A percentile compares a stretch with the other conserved stretches of the same genome.
phyloP scores from a whole-genome alignment of 805 yeast genomes.

The Cyberlindnera maclurae region DNA sequence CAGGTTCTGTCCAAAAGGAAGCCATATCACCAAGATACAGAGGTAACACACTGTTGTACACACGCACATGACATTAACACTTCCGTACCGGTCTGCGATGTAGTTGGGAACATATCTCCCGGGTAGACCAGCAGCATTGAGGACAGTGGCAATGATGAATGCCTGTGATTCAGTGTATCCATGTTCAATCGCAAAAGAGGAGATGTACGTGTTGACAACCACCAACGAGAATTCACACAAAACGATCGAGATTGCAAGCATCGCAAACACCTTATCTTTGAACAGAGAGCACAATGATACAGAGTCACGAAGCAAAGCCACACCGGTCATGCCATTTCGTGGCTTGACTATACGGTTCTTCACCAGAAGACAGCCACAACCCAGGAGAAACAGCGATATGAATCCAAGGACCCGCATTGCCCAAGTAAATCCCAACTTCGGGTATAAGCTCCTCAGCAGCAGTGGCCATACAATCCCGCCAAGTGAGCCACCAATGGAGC shows the following conservation, averaged over 20 bases:
- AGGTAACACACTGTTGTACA: conserved; percentile 39
- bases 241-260: conserved; percentile 30
- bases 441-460: conserved; percentile 31
- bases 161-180: conserved; percentile 36
- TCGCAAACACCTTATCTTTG: conserved; percentile 27
- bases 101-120: conserved; percentile 37
- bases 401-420: conserved; percentile 41
- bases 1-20: conserved; percentile 50
- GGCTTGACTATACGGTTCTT: conserved; percentile 28
- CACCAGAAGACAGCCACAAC: conserved; percentile 28
- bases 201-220: conserved; percentile 39
- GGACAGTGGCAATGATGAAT: conserved; percentile 38
- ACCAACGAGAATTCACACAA: conserved; percentile 27
- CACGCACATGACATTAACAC: conserved; percentile 25
- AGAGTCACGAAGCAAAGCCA: conserved; percentile 1
- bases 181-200: conserved; percentile 41
- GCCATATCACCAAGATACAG: conserved; percentile 49
- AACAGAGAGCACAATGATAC: conserved; percentile 11
- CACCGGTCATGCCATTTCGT: background rate
- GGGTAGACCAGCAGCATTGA: conserved; percentile 34
- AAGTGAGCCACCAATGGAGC: conserved; percentile 39
- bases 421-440: conserved; percentile 43
- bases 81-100: conserved; percentile 34
- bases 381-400: conserved; percentile 22
- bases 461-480: conserved; percentile 43